These are phyloP conservation scores for Lachancea fermentati DNA, from an alignment of 805 yeast genomes.

Conservation along the genomic window DNA sequence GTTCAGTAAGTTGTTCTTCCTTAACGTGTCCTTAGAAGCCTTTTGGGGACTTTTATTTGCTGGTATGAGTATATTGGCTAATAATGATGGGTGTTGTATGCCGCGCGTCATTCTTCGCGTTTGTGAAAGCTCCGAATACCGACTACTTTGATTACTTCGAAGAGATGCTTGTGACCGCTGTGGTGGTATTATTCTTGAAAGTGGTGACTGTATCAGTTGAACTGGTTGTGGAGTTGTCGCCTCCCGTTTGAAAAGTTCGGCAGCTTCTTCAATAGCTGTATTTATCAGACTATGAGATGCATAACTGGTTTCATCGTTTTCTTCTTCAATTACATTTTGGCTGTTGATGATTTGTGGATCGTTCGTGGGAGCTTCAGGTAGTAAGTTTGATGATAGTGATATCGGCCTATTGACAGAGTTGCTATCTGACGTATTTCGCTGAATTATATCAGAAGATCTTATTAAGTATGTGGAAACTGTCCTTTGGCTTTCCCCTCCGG, in stretches of 20 bases:
- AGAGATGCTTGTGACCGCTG: slow-evolving; percentile 14
- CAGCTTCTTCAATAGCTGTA: slow-evolving; percentile 27
- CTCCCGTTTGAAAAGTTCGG: slow-evolving; percentile 18
- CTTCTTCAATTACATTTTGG: slow-evolving; percentile 6
- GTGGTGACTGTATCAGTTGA: slow-evolving; percentile 4
- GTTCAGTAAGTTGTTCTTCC: not conserved
- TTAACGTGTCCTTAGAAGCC: not conserved
- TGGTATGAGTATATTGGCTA: slow-evolving; percentile 9
- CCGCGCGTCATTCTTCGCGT: slow-evolving; percentile 6
- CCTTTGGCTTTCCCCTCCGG: slow-evolving; percentile 7
- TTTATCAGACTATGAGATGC: slow-evolving; percentile 14
- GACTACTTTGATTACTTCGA: slow-evolving; percentile 4
- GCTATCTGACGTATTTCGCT: too few relatives aligned
- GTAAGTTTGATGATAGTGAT: not conserved
- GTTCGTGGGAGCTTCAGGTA: too few relatives aligned
- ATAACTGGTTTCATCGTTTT: slow-evolving; percentile 1
- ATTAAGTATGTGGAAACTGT: slow-evolving; percentile 9
- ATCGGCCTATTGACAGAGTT: too few relatives aligned
- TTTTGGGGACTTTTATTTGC: slow-evolving; percentile 2
- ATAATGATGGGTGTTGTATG: slow-evolving; percentile 7
- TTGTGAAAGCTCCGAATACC: slow-evolving; percentile 4
- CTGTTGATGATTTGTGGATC: not conserved
- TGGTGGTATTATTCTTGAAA: slow-evolving; percentile 2
- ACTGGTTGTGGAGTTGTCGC: slow-evolving; percentile 11
- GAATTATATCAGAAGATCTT: too few relatives aligned